Evolutionary conservation across 2,329 filamentous ascomycete genomes (phyloP), one percentile per base, ranked within the genome.

Genomic region (Aspergillus neotritici): DNA sequence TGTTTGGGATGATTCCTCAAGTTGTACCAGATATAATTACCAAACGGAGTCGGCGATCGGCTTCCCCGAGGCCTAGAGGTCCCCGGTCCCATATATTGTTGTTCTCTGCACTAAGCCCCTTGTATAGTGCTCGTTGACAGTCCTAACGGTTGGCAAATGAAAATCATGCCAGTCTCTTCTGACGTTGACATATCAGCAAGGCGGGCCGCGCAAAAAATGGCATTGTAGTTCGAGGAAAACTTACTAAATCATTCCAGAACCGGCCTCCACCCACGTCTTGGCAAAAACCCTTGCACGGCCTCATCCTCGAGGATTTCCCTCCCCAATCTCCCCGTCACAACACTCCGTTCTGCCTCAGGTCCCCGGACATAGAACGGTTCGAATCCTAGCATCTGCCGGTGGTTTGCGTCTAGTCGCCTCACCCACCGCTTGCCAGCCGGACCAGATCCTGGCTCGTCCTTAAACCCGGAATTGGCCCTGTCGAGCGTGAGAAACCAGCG

Each of bases 401-500:
- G 34, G n/a, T 46, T 12, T 45, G 50, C 13, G 43, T 52, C 54
- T 52, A 33, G 12, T 3, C 41, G 56, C 7, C 59, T 58, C 6
- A 49, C 49, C 66, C 66, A 68, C 4, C 35, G 39, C 31, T 58
- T 56, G 33, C 52, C 49, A 15, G 41, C 43, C 2, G 41, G n/a
- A 5, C 32, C 17, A n/a, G 38, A 36, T 2, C 37, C 30, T 21
- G 39, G 34, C 17, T 43, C 43, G 21, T 31, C 41, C 21, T 49
- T 60, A 43, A 86, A 84, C 4, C 82, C 82, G 38, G 76, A 80
- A 4, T 71, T 75, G 17, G 56, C 59, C 10, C 79, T 70, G 54
- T 87, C 83, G 1, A 87, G 67, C 9, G 76, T 77, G 13, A 86
- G 54, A 46, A 78, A 84, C 84, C 82, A 87, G 33, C 72, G 70